Evolutionary conservation across 2,329 filamentous ascomycete species (phyloP), one percentile per base, ranked within the genome.

Genomic region (Curvularia spicifera): DNA sequence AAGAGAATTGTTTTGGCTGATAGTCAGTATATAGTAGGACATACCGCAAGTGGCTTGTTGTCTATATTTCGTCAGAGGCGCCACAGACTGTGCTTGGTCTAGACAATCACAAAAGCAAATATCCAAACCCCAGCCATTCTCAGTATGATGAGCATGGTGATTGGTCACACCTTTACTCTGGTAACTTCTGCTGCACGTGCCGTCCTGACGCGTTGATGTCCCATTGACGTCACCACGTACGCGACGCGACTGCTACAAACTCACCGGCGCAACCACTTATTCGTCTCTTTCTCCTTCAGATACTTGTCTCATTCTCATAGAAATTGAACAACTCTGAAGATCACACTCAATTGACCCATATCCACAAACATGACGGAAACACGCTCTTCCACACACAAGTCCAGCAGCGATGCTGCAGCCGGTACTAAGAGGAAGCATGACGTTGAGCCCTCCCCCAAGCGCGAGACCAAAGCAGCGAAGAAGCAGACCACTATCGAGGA

Each of bases 401-500:
- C 56, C 29, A 58, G 63, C 13, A 63, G 71, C 12, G 77, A 70
- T 61, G 70, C 62, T 66, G 73, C 63, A 43, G 66, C 71, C 53
- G 76, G 76, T 24, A 71, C 68, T 5, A 79, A 81, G 66, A 73
- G 78, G 56, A 79, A 80, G 69, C 73, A 75, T 24, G 75, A 79
- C 44, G 46, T 57, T n/a, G 59, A 67, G 43, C 60, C 60, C 0
- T 74, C 78, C 1, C 75, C 78, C 12, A 81, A 83, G 66, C 78
- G 78, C 24, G 71, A 73, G n/a, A 79, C 77, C 62, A 78, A 80
- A 51, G 68, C 66, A 13, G 57, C 71, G 15, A 81, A 79, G 63
- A 78, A 79, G 58, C 84, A 86, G 67, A 80, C 80, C 64, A 84
- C 82, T 0, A 77, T 85, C 33, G 84, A 86, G 58, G 82, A 85